These are phyloP conservation scores for Tetratostichococcus sp. DNA, from an alignment of 139 green algal species.

Conservation along the genomic window DNA sequence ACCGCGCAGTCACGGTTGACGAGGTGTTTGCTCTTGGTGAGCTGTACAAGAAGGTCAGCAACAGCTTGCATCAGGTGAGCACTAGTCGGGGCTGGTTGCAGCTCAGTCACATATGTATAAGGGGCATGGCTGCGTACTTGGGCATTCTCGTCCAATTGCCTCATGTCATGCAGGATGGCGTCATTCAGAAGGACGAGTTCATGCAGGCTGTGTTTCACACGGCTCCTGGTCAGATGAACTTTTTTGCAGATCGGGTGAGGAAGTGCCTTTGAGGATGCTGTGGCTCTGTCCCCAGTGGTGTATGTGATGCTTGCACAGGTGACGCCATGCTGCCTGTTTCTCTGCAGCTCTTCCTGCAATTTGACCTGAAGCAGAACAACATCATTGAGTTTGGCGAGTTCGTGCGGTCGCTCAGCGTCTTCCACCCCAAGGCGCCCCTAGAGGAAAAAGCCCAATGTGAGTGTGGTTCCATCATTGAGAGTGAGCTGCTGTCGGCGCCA, in stretches of 20 bases:
- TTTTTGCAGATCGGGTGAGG: constrained; percentile 57
- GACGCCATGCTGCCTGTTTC: no score
- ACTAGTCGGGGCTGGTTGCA: background rate
- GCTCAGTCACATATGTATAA: no score
- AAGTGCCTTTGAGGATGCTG: no score
- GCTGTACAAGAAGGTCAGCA: constrained; percentile 51
- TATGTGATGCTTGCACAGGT: no score
- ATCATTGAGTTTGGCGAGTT: constrained; percentile 78
- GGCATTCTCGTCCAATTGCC: background rate
- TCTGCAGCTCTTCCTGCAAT: constrained; percentile 56
- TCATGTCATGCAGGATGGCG: constrained; percentile 34
- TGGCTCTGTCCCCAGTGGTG: no score
- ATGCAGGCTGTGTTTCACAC: constrained; percentile 57
- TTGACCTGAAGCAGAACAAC: constrained; percentile 65
- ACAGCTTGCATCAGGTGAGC: constrained; percentile 42
- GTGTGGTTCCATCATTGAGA: background rate
- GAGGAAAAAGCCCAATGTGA: constrained; percentile 60
- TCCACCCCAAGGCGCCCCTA: constrained; percentile 54
- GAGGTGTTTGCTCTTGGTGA: constrained; percentile 52
- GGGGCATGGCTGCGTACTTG: no score
- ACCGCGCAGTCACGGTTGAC: constrained; percentile 34
- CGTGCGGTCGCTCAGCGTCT: constrained; percentile 51
- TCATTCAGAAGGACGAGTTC: constrained; percentile 78
- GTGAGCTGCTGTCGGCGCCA: no score
- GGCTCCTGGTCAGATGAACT: constrained; percentile 38